Base-by-base conservation (phyloP, 2,329 filamentous ascomycete genomes). In the Venturia effusa region DNA sequence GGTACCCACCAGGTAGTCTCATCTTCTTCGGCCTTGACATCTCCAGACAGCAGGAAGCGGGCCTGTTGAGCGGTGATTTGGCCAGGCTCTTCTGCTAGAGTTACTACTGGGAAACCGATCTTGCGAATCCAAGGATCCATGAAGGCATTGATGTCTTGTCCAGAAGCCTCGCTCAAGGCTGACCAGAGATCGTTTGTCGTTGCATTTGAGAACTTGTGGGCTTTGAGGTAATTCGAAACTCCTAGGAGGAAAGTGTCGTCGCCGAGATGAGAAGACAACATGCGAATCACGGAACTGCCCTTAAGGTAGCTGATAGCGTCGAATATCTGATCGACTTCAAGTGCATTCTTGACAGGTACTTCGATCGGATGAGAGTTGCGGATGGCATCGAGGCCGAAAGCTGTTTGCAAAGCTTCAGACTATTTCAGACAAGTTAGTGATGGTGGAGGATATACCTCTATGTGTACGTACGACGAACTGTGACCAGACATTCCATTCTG, bases 241-340 rank as follows among this genome's bases (percentile, higher is more conserved):
- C 94, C 94, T 72, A 89, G 87, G 62, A 99, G 81, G 81, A 99
- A 99, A 1, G 85, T 89, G 71, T 96, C 86, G 62, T 89, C 87
- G 17, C 92, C 92, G 22, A 99, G 84, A 74, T 97, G 90, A 70
- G 88, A 88, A 69, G 91, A 93, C 70, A 99, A 78, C 94, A 99
- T 99, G 72, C 94, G 89, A 72, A 99, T 94, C 66, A 94, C 90
- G 1, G 93, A 96, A 78, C 91, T 96, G 41, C 94, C 94, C 79
- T 99, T 97, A 67, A 95, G 82, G 74, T 97, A 99, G 77, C 90
- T 95, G 76, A 99, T 97, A 74, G 88, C 85, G 74, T 99, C 94
- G 72, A 99, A 99, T 68, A 97, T 96, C 75, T 99, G 94, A 75
- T 97, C 95, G 68, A 97, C 91, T 70, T 97, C 94, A 13, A 97